These are phyloP conservation scores for Waltergamsia citrina DNA, from an alignment of 2,329 filamentous ascomycete genomes.

Conservation along the genomic window DNA sequence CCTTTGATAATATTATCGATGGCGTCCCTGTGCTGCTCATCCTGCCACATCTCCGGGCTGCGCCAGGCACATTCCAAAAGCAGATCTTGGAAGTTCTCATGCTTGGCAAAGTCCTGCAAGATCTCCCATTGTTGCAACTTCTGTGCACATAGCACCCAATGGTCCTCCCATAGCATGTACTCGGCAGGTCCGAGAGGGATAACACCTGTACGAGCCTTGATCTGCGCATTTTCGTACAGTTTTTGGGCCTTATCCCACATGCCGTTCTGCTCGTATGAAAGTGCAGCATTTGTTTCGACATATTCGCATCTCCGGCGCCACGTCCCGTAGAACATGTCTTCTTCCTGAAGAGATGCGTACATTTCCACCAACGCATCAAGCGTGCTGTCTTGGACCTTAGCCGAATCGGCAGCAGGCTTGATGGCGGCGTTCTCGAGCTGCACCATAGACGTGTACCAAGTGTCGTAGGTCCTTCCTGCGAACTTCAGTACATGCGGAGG, in stretches of 20 bases:
- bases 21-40: slow-evolving; percentile 74
- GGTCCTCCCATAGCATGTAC: slow-evolving; percentile 99
- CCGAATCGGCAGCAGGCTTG: slow-evolving; percentile 73
- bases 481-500: slow-evolving; percentile 96
- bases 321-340: slow-evolving; percentile 94
- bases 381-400: slow-evolving; percentile 83
- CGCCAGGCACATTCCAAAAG: slow-evolving; percentile 94
- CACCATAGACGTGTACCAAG: slow-evolving; percentile 90
- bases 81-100: slow-evolving; percentile 96
- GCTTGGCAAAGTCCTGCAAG: slow-evolving; percentile 92
- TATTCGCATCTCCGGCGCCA: slow-evolving; percentile 95
- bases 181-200: slow-evolving; percentile 93
- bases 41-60: slow-evolving; percentile 90
- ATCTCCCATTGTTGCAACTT: slow-evolving; percentile 99
- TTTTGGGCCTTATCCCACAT: slow-evolving; percentile 99
- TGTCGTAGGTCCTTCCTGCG: slow-evolving; percentile 85
- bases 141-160: slow-evolving; percentile 95
- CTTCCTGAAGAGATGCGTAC: slow-evolving; percentile 83
- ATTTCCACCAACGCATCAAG: slow-evolving; percentile 92
- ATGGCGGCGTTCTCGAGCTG: slow-evolving; percentile 87
- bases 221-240: slow-evolving; percentile 92
- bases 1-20: slow-evolving; percentile 92
- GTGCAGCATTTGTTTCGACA: slow-evolving; percentile 90
- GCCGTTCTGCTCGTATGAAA: slow-evolving; percentile 97
- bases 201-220: slow-evolving; percentile 93